These are phyloP conservation scores for Coleophoma eucalyptorum DNA, from an alignment of 2,329 filamentous ascomycete species.

Conservation along the genomic window DNA sequence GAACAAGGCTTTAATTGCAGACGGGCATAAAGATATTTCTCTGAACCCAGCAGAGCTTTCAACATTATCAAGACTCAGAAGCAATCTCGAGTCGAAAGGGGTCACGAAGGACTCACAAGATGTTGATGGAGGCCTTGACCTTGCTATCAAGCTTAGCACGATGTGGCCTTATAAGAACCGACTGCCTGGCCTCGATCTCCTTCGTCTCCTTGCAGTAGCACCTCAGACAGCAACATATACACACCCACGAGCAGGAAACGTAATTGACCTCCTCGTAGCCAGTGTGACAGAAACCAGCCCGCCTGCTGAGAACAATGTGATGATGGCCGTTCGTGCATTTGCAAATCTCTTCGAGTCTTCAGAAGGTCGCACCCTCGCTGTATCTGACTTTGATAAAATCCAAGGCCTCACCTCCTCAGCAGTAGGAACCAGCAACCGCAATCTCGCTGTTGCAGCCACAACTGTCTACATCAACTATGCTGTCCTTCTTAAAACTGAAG, in stretches of 20 bases:
- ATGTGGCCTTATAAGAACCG: slow-evolving; percentile 78
- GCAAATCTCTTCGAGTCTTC: slow-evolving; percentile 79
- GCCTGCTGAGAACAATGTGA: slow-evolving; percentile 73
- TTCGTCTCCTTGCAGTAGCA: slow-evolving; percentile 75
- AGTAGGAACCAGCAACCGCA: slow-evolving; percentile 67
- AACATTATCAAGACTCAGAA: slow-evolving; percentile 55
- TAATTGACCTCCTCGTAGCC: slow-evolving; percentile 56
- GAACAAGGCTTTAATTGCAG: slow-evolving; percentile 68
- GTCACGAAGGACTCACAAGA: slow-evolving; percentile 33
- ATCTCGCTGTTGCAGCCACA: slow-evolving; percentile 76
- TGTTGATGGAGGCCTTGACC: slow-evolving; percentile 52
- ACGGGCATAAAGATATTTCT: slow-evolving; percentile 69
- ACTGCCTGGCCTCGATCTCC: slow-evolving; percentile 79
- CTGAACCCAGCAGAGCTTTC: slow-evolving; percentile 70
- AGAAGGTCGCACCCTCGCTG: slow-evolving; percentile 63
- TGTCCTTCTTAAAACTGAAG: slow-evolving; percentile 57
- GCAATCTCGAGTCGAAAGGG: slow-evolving; percentile 54
- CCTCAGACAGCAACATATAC: slow-evolving; percentile 61
- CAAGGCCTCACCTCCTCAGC: slow-evolving; percentile 53
- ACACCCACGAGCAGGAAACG: slow-evolving; percentile 47
- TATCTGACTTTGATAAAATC: slow-evolving; percentile 50
- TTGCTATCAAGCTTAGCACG: slow-evolving; percentile 70
- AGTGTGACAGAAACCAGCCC: slow-evolving; percentile 53
- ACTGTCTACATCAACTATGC: slow-evolving; percentile 84
- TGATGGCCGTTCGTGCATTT: slow-evolving; percentile 80